These are phyloP conservation scores for Oryza meyeriana DNA, from an alignment of 176 grass and related monocot species.

Conservation along the genomic window DNA sequence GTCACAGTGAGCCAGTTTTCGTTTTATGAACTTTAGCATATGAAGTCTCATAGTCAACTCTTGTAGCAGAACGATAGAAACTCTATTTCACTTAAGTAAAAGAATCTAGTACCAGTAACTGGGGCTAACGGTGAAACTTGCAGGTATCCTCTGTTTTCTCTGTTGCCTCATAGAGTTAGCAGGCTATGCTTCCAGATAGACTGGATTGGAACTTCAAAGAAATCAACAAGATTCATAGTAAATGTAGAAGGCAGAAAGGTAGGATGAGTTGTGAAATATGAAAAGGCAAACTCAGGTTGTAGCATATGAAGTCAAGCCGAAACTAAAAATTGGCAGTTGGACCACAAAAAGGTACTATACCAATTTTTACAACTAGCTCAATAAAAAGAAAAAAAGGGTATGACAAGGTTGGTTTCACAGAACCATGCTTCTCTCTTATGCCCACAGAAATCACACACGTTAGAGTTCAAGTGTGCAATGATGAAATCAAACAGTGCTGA, in stretches of 20 bases:
- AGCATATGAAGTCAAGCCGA: neutral
- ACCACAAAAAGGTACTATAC: neutral
- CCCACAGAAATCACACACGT: neutral
- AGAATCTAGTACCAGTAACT: neutral
- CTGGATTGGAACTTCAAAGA: neutral
- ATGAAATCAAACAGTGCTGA: neutral
- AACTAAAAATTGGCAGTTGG: conserved; percentile 3
- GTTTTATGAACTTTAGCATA: too few relatives aligned
- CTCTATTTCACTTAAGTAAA: neutral
- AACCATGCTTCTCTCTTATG: neutral
- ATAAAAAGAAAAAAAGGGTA: neutral
- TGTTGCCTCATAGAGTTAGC: neutral
- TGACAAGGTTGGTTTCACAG: conserved; percentile 4
- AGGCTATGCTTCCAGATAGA: neutral
- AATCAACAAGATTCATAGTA: neutral
- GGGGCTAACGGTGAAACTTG: neutral
- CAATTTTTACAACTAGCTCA: neutral
- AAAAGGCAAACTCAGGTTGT: neutral
- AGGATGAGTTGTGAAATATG: neutral
- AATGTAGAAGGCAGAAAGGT: neutral
- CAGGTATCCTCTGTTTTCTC: neutral
- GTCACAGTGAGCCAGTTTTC: neutral
- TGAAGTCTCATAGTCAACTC: too few relatives aligned
- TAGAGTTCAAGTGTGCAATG: neutral
- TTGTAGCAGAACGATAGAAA: too few relatives aligned